These are phyloP conservation scores for Arthrobotrys pseudoclavata DNA, from an alignment of 2,329 filamentous ascomycete species.

Conservation along the genomic window DNA sequence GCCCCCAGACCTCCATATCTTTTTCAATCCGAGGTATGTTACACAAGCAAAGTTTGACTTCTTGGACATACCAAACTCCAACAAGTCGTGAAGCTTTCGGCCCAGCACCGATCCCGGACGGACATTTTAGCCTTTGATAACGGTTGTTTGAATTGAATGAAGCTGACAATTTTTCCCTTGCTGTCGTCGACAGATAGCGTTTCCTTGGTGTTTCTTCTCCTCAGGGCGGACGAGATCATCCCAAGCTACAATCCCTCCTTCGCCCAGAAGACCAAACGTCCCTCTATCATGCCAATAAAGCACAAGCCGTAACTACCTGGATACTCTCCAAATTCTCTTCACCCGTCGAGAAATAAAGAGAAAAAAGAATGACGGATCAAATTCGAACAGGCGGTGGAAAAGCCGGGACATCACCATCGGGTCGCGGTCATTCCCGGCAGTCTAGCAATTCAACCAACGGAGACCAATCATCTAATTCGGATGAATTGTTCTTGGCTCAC, in stretches of 20 bases:
- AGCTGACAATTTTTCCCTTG: constrained; percentile 30
- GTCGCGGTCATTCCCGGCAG: constrained; percentile 59
- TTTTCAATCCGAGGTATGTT: constrained; percentile 54
- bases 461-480: constrained; percentile 54
- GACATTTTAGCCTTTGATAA: constrained; percentile 21
- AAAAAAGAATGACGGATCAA: constrained; percentile 38
- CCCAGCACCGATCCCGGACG: constrained; percentile 20
- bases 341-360: constrained; percentile 39
- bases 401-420: constrained; percentile 56
- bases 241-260: background rate
- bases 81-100: constrained; percentile 9
- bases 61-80: constrained; percentile 36
- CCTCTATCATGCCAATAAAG: constrained; percentile 60
- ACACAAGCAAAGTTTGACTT: constrained; percentile 59
- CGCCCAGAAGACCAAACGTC: constrained; percentile 2
- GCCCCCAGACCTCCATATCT: constrained; percentile 31
- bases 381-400: constrained; percentile 39
- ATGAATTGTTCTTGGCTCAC: constrained; percentile 34
- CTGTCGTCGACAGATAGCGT: background rate
- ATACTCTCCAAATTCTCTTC: constrained; percentile 55
- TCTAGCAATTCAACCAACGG: constrained; percentile 54
- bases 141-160: constrained; percentile 23
- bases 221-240: constrained; percentile 26
- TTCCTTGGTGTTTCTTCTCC: constrained; percentile 2
- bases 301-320: constrained; percentile 59